A percentile compares a stretch with the other conserved stretches of the same genome.
Evolutionary conservation across 164 flowering plant genomes (phyloP).

Genomic region (Tetrastigma voinierianum): DNA sequence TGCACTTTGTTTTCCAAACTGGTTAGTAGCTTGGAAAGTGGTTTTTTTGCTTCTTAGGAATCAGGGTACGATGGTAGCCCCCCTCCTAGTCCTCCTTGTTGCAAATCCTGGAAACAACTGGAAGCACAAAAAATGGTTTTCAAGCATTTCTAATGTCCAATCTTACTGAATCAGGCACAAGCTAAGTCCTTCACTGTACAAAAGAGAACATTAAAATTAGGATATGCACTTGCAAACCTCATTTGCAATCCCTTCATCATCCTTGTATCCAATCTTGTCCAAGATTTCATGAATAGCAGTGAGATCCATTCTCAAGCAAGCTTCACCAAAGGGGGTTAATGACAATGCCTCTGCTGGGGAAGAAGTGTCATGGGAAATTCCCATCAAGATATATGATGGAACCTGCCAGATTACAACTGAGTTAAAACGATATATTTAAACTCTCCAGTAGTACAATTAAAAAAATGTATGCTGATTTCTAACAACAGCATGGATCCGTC

Average conservation of each 20-base stretch:
- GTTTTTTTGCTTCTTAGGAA: too few relatives aligned
- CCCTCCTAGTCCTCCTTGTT: too few relatives aligned
- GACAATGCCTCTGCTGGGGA: slow-evolving; percentile 38
- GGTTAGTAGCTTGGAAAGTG: too few relatives aligned
- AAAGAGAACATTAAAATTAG: slow-evolving; percentile 1
- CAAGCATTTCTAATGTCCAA: not conserved
- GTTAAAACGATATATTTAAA: slow-evolving; percentile 5
- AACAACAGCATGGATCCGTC: not conserved
- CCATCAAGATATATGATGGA: slow-evolving; percentile 71
- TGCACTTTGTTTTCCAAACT: too few relatives aligned
- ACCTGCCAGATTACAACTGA: slow-evolving; percentile 42
- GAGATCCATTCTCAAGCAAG: slow-evolving; percentile 83
- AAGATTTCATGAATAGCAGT: slow-evolving; percentile 86
- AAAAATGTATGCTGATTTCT: not conserved
- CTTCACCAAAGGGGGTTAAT: slow-evolving; percentile 80
- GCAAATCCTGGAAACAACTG: not conserved
- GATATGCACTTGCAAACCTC: slow-evolving; percentile 50
- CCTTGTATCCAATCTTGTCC: slow-evolving; percentile 86
- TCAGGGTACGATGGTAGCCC: too few relatives aligned
- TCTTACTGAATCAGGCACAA: not conserved
- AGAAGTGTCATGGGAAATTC: slow-evolving; percentile 48
- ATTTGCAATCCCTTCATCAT: slow-evolving; percentile 84
- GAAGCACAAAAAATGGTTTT: not conserved
- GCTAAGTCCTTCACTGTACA: not conserved
- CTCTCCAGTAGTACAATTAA: not conserved